Conservation (phyloP, 2,329 filamentous ascomycete species). For the Aspergillus piperis region DNA sequence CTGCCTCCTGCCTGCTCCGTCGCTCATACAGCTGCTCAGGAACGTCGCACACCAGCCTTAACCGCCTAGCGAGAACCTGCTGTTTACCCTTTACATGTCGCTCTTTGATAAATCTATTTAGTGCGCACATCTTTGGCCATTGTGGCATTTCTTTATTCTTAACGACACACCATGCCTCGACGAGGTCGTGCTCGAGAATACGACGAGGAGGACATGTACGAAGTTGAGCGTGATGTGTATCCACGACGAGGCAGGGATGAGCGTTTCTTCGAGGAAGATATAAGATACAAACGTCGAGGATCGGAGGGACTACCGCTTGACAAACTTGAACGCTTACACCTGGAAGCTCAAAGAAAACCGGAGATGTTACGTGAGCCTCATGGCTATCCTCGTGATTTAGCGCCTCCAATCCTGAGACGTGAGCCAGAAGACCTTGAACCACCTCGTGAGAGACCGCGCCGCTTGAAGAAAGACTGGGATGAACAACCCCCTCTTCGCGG, state of each 20-base stretch:
- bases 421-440: slow-evolving; percentile 33
- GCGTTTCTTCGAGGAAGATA: slow-evolving; percentile 31
- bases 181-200: slow-evolving; percentile 29
- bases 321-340: slow-evolving; percentile 42
- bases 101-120: neutral
- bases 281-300: slow-evolving; percentile 27
- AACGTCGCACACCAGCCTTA: neutral
- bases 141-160: neutral
- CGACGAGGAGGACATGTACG: slow-evolving; percentile 33
- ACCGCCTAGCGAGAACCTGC: neutral
- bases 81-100: neutral
- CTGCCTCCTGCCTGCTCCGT: neutral
- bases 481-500: neutral
- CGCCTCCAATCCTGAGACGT: slow-evolving; percentile 12
- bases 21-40: neutral
- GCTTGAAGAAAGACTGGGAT: neutral
- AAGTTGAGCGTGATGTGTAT: slow-evolving; percentile 31
- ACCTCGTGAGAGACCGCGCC: slow-evolving; percentile 9
- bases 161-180: slow-evolving; percentile 31
- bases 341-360: slow-evolving; percentile 39
- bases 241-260: slow-evolving; percentile 28
- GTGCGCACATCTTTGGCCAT: neutral
- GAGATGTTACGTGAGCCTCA: slow-evolving; percentile 37
- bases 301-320: slow-evolving; percentile 47
- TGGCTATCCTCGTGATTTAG: slow-evolving; percentile 25